Conservation (phyloP, 1,139 yeast genomes). For the Neolecta irregularis region DNA sequence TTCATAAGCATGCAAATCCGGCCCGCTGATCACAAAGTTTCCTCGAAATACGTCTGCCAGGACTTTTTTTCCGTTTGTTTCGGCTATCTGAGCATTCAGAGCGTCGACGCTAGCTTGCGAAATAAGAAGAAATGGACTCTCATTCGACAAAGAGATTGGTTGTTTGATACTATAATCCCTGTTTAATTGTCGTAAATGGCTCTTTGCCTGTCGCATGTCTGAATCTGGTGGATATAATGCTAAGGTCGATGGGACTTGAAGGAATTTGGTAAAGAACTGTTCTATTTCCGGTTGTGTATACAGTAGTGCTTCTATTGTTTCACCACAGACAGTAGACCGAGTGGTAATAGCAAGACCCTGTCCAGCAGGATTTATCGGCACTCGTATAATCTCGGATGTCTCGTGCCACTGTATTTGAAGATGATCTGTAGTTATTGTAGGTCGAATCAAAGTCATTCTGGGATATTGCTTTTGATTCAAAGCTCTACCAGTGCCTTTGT, state of each 20-base stretch:
- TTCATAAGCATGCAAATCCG: constrained; percentile 4
- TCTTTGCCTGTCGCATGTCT: too few species aligned
- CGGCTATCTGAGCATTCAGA: neutral
- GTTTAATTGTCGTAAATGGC: too few species aligned
- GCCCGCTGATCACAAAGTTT: constrained; percentile 4
- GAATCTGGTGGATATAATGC: too few species aligned
- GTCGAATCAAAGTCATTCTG: constrained; percentile 5
- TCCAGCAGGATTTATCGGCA: neutral
- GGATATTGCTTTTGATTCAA: constrained; percentile 4
- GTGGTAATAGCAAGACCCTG: too few species aligned
- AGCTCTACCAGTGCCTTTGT: neutral
- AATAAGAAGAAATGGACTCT: constrained; percentile 6
- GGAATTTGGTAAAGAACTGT: constrained; percentile 1
- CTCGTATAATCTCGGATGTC: neutral
- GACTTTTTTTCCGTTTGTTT: too few species aligned
- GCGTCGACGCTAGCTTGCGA: constrained; percentile 1
- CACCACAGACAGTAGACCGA: constrained; percentile 6
- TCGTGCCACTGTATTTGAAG: too few species aligned
- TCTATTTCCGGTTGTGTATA: neutral
- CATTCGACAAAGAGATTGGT: too few species aligned
- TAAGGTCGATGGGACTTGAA: constrained; percentile 6
- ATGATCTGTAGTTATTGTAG: too few species aligned
- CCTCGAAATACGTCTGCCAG: constrained; percentile 5
- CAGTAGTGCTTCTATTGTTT: neutral
- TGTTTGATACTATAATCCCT: too few species aligned